phyloP scores from a whole-genome alignment of 2,329 filamentous ascomycete species.

The Canariomyces notabilis region DNA sequence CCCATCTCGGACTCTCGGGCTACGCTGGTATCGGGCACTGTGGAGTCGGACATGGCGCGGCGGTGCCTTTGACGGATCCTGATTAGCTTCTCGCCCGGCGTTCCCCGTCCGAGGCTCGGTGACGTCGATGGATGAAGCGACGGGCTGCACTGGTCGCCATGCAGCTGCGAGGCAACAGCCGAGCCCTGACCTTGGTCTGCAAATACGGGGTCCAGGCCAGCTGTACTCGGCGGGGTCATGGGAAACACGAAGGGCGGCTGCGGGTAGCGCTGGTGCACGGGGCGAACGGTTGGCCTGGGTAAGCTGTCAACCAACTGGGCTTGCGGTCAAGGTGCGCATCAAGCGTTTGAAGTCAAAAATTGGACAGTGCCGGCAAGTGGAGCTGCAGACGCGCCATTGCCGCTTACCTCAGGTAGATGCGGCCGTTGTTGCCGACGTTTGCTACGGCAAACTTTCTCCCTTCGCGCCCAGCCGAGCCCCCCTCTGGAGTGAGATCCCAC shows the following conservation, averaged over 20 bases:
- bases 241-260: constrained; percentile 58
- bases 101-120: constrained; percentile 31
- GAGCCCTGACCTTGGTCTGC: constrained; percentile 28
- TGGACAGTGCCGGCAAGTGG: not conserved
- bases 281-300: constrained; percentile 55
- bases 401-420: constrained; percentile 73
- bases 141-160: constrained; percentile 40
- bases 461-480: constrained; percentile 55
- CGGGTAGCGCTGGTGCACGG: constrained; percentile 56
- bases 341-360: not conserved
- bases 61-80: constrained; percentile 42
- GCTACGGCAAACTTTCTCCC: constrained; percentile 72
- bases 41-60: constrained; percentile 72
- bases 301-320: constrained; percentile 19
- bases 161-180: constrained; percentile 27
- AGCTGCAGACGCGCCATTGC: constrained; percentile 1
- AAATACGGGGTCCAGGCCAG: constrained; percentile 46
- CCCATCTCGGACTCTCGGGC: constrained; percentile 55
- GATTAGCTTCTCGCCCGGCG: constrained; percentile 30
- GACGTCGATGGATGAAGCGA: constrained; percentile 37
- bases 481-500: constrained; percentile 55
- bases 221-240: constrained; percentile 54
- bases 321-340: not conserved
- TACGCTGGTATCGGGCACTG: constrained; percentile 58
- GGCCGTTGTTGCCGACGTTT: constrained; percentile 77